Evolutionary conservation across 2,329 filamentous ascomycete species (phyloP), one percentile per base, ranked within the genome.

Genomic region (Pochonia chlamydosporia): DNA sequence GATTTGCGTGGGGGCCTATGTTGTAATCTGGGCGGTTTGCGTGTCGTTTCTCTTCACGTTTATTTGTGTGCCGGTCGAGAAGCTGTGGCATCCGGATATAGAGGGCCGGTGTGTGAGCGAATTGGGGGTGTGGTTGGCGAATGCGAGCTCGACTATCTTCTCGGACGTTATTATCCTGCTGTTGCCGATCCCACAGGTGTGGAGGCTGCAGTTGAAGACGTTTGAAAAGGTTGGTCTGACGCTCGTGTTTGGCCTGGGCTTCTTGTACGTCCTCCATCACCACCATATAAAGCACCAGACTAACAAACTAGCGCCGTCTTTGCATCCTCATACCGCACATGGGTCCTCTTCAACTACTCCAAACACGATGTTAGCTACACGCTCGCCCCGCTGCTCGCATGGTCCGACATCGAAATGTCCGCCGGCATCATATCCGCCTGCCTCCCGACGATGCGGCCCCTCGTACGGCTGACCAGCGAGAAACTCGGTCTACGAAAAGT

Each of bases 361-460:
- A 46, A 48, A 35, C 40, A 42, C 11, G 72, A 76, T 48, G 66
- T 70, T 3, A 63, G 65, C 18, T 76, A 74, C 56, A 73, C 71
- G 0, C 64, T 77, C 10, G 69, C 71, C 0, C 68, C 46, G 11
- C 40, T 43, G 11, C 40, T 44, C 14, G 41, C 24, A 8, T 48
- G 46, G 46, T 39, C 41, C 30, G 30, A 40, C 31, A 43, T 75
- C 50, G 74, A 78, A 54, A 69, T 72, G 57, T 64, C 71, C 0
- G 69, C 69, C 0, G 76, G 73, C 44, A 75, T 80, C 54, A 64
- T 76, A 42, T 76, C 74, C 0, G 75, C 75, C 6, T 77, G 73
- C 50, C 70, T 78, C 0, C 76, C 77, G 0, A 76, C 75, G 0
- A 61, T 79, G 33, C 66, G 72, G 5, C 74, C 75, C 3, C 65